Percentiles rank a stretch among this genome's conserved stretches.
Evolutionary conservation across 1,284 basidiomycete genomes (phyloP).

Genomic region (Phellopilus nigrolimitatus): DNA sequence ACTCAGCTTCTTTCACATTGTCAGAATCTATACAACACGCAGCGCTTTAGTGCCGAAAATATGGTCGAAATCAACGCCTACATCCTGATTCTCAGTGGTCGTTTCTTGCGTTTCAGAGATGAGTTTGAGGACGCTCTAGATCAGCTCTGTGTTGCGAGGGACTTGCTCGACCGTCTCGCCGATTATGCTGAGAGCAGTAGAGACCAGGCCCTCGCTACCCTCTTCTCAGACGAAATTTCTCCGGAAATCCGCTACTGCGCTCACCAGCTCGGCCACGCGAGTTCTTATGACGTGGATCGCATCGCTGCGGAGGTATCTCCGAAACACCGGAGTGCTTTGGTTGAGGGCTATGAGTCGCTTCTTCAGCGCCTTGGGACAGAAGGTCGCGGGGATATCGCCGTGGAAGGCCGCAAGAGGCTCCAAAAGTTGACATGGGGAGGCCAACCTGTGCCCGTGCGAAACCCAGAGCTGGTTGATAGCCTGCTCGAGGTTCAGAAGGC

Average conservation of each 20-base stretch:
- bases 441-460: constrained; percentile 79
- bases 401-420: constrained; percentile 49
- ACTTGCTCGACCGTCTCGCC: constrained; percentile 71
- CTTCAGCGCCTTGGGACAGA: constrained; percentile 48
- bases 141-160: constrained; percentile 74
- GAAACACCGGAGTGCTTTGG: constrained; percentile 54
- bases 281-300: constrained; percentile 78
- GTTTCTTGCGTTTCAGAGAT: constrained; percentile 69
- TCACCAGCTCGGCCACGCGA: constrained; percentile 73
- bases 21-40: constrained; percentile 52
- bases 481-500: constrained; percentile 81
- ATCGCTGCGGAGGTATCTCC: constrained; percentile 72
- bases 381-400: constrained; percentile 34
- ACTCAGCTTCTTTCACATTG: constrained; percentile 74
- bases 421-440: constrained; percentile 76
- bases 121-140: constrained; percentile 78
- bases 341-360: constrained; percentile 62
- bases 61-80: constrained; percentile 65
- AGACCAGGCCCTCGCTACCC: constrained; percentile 83
- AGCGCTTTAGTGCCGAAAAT: constrained; percentile 50
- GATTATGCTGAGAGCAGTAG: constrained; percentile 70
- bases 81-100: constrained; percentile 65
- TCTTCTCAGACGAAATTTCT: constrained; percentile 83
- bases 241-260: constrained; percentile 92
- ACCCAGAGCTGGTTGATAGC: constrained; percentile 88